Evolutionary conservation across 306 rosid species (phyloP).

Genomic region (Sophora flavescens): DNA sequence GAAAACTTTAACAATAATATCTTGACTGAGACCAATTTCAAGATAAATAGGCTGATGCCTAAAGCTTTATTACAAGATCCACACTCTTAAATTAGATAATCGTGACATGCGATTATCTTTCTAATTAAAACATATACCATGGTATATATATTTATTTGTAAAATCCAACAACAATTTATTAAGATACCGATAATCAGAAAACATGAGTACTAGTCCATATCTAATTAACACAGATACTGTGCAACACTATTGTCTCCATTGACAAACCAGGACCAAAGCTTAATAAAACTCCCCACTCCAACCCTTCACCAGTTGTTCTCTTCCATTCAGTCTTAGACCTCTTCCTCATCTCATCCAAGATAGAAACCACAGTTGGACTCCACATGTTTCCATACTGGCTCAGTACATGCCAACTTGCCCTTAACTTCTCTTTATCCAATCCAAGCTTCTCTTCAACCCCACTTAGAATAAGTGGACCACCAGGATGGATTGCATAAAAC

Average conservation of each 20-base stretch:
- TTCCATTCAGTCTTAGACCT: slow-evolving; percentile 33
- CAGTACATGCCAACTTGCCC: slow-evolving; percentile 23
- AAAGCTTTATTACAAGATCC: too few species aligned
- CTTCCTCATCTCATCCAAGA: slow-evolving; percentile 47
- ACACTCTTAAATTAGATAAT: too few species aligned
- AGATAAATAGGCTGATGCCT: too few species aligned
- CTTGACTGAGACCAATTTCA: too few species aligned
- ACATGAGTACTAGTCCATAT: too few species aligned
- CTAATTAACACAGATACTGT: background rate
- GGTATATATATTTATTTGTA: too few species aligned
- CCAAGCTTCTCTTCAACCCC: slow-evolving; percentile 30
- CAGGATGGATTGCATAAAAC: slow-evolving; percentile 37
- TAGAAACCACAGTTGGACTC: slow-evolving; percentile 12
- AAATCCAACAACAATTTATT: too few species aligned
- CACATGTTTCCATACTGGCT: slow-evolving; percentile 41
- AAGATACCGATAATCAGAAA: too few species aligned
- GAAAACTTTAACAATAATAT: too few species aligned
- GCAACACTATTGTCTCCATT: background rate
- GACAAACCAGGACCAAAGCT: slow-evolving; percentile 29
- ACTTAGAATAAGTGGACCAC: slow-evolving; percentile 9
- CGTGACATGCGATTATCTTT: too few species aligned
- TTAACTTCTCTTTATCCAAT: slow-evolving; percentile 17
- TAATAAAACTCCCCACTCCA: slow-evolving; percentile 27
- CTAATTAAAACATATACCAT: too few species aligned
- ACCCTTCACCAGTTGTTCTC: slow-evolving; percentile 36